Conservation (phyloP, 192 early-diverging fungal species). For the Allomyces arbusculus region DNA sequence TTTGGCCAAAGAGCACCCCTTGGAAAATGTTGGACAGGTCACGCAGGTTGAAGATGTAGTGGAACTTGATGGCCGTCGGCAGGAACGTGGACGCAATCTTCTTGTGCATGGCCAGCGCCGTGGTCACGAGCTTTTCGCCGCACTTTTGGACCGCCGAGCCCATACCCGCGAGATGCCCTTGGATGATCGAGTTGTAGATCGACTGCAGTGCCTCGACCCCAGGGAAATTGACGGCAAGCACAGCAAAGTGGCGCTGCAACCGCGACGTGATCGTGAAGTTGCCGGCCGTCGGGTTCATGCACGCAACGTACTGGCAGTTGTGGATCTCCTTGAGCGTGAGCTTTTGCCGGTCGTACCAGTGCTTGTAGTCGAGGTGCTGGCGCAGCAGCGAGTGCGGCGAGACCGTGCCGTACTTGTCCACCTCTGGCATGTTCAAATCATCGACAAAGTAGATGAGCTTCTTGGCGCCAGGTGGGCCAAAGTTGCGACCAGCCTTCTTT, state of each 20-base stretch:
- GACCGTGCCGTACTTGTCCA: slow-evolving; percentile 94
- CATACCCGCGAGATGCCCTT: background rate
- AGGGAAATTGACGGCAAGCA: slow-evolving; percentile 96
- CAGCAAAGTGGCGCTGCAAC: slow-evolving; percentile 87
- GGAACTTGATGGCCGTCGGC: slow-evolving; percentile 78
- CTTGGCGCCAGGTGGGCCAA: slow-evolving; percentile 60
- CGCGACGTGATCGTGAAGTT: slow-evolving; percentile 84
- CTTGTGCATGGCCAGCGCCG: slow-evolving; percentile 93
- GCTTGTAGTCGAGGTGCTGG: slow-evolving; percentile 81
- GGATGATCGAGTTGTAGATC: slow-evolving; percentile 63
- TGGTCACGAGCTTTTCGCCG: slow-evolving; percentile 67
- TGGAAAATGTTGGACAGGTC: slow-evolving; percentile 97
- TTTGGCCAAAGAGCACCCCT: slow-evolving; percentile 87
- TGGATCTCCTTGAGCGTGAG: slow-evolving; percentile 85
- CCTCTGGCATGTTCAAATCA: slow-evolving; percentile 93
- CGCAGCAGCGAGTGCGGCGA: slow-evolving; percentile 90
- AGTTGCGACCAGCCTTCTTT: slow-evolving; percentile 76
- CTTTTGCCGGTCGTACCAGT: slow-evolving; percentile 83
- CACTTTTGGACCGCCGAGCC: slow-evolving; percentile 56
- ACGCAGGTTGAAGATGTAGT: slow-evolving; percentile 98
- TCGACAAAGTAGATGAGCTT: slow-evolving; percentile 99
- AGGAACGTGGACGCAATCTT: slow-evolving; percentile 79
- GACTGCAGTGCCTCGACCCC: slow-evolving; percentile 73
- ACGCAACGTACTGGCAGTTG: slow-evolving; percentile 96
- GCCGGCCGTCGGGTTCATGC: slow-evolving; percentile 98